Evolutionary conservation across 1,284 basidiomycete genomes (phyloP).

Genomic region (Peniophora sp.): DNA sequence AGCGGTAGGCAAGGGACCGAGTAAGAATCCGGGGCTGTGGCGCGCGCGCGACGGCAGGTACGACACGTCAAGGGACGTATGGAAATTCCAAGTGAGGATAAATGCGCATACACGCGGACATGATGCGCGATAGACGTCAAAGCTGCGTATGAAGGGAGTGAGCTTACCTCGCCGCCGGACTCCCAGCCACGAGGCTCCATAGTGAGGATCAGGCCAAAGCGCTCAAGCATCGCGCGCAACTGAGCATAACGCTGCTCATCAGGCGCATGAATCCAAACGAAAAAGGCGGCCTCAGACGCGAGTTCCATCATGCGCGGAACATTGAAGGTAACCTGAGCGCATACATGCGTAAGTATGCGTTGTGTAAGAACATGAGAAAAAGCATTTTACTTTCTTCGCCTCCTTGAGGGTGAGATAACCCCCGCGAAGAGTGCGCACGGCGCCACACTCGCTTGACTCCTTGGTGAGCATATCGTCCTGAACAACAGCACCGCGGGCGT

Average conservation of each 20-base stretch:
- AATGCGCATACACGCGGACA: neutral
- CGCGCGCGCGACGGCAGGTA: neutral
- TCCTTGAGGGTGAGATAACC: constrained; percentile 9
- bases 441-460: neutral
- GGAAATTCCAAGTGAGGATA: neutral
- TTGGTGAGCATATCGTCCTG: neutral
- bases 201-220: constrained; percentile 16
- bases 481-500: neutral
- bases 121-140: neutral
- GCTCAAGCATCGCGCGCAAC: constrained; percentile 13
- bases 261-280: constrained; percentile 26
- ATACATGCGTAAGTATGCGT: constrained; percentile 5
- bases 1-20: neutral
- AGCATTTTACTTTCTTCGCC: constrained; percentile 10
- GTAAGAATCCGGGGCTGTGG: neutral
- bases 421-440: constrained; percentile 5
- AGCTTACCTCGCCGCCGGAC: constrained; percentile 13
- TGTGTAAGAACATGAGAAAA: constrained; percentile 4
- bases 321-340: constrained; percentile 31
- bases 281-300: constrained; percentile 33
- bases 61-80: too few species aligned
- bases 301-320: too few species aligned
- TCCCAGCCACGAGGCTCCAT: constrained; percentile 12
- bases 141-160: neutral
- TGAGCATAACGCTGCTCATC: neutral